Evolutionary conservation across 768 basidiomycete genomes (phyloP), one percentile per base, ranked within the genome.

Genomic region (Mycena sanguinolenta): DNA sequence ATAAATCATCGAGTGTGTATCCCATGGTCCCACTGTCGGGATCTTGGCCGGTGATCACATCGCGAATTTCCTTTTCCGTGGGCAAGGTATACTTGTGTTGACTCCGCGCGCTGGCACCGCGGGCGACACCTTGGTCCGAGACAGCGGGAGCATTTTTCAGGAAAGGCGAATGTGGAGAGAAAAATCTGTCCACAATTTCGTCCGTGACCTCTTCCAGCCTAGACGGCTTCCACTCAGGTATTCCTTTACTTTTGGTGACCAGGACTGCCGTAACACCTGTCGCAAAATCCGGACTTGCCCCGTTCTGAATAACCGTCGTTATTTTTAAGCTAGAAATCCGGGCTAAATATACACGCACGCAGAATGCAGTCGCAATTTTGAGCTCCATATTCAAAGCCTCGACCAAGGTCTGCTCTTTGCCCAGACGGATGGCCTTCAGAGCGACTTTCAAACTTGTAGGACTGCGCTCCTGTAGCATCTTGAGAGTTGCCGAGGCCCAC

Each of bases 361-460:
- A 94, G 79, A 90, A 97, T 19, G 95, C 96, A 38, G 93, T 90
- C 23, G 95, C 96, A 76, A 98, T 92, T 74, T 89, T 89, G 72
- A 96, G 84, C 77, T 99, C 97, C 90, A 93, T 95, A 73, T 92
- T 83, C 69, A 99, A 83, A 1, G 89, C 89, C 66, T 93, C 85
- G 7, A 85, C 82, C 46, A 99, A 83, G 2, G 86, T 77, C 84
- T 91, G 80, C 2, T 81, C 80, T 74, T 84, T 88, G n/a, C 95
- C 96, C 67, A 83, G 82, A 55, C 92, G 90, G 63, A 96, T 88
- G 1, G 95, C 94, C 74, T 87, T 82, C 25, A 99, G 84, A n/a
- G 97, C 89, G 39, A 99, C 92, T 78, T 94, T 95, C 73, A 98
- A 85, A 74, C 95, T 96, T 1, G 97, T 98, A 14, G 97, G 97